These are phyloP conservation scores for Xylaria grammica DNA, from an alignment of 495 filamentous ascomycete species.

Conservation along the genomic window DNA sequence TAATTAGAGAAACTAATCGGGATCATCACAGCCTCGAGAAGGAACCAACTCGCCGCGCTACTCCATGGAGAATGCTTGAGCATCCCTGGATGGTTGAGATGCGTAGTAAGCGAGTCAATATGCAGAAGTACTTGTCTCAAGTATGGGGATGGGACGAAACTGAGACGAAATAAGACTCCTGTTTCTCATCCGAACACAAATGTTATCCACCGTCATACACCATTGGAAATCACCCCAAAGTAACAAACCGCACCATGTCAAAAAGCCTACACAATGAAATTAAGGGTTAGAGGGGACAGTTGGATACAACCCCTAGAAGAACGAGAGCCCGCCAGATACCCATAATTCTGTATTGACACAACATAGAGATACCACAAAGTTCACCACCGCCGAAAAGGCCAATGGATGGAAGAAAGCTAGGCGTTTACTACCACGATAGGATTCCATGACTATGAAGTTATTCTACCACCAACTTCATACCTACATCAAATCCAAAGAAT, in stretches of 20 bases:
- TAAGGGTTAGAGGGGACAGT: neutral
- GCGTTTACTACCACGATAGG: neutral
- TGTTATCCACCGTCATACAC: neutral
- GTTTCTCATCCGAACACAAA: neutral
- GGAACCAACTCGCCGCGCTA: slow-evolving; percentile 82
- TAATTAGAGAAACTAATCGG: slow-evolving; percentile 22
- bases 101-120: slow-evolving; percentile 93
- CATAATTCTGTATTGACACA: neutral
- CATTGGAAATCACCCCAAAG: neutral
- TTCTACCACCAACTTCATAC: neutral
- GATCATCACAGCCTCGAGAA: slow-evolving; percentile 89
- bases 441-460: too few relatives aligned
- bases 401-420: neutral
- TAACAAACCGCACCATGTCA: neutral
- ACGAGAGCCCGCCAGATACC: neutral
- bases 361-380: slow-evolving; percentile 1
- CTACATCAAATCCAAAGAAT: neutral
- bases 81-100: slow-evolving; percentile 99
- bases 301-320: neutral
- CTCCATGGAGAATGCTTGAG: slow-evolving; percentile 98
- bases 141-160: slow-evolving; percentile 91
- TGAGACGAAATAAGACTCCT: slow-evolving; percentile 25
- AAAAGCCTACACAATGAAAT: neutral
- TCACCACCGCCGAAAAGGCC: slow-evolving; percentile 10
- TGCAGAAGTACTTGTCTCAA: slow-evolving; percentile 86